Evolutionary conservation across 2,329 filamentous ascomycete genomes (phyloP).

Genomic region (Claviceps paspali): DNA sequence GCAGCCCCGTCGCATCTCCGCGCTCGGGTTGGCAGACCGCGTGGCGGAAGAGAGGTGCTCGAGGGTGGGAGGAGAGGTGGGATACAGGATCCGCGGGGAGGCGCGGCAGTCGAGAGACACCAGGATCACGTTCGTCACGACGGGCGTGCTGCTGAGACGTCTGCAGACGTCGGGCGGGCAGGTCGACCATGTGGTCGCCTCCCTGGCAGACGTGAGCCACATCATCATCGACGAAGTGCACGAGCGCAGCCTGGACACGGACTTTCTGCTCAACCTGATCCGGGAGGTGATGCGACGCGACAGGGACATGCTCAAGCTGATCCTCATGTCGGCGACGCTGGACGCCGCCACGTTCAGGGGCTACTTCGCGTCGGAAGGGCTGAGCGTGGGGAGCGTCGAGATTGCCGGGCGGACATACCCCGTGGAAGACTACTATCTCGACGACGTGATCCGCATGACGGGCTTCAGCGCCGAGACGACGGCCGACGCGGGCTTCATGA

Average conservation of each 20-base stretch:
- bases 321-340: slow-evolving; percentile 92
- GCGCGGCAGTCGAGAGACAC: slow-evolving; percentile 60
- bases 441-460: slow-evolving; percentile 71
- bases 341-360: slow-evolving; percentile 72
- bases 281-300: slow-evolving; percentile 63
- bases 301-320: slow-evolving; percentile 69
- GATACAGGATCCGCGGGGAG: slow-evolving; percentile 84
- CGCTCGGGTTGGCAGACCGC: slow-evolving; percentile 81
- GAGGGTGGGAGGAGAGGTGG: slow-evolving; percentile 71
- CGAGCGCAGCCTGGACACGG: slow-evolving; percentile 85
- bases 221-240: slow-evolving; percentile 95
- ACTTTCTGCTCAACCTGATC: slow-evolving; percentile 79
- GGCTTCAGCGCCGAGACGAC: slow-evolving; percentile 46
- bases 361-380: slow-evolving; percentile 60
- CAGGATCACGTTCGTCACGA: slow-evolving; percentile 90
- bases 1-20: slow-evolving; percentile 86
- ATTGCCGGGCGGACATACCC: slow-evolving; percentile 83
- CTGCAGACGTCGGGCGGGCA: slow-evolving; percentile 80
- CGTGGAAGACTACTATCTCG: slow-evolving; percentile 77
- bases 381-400: slow-evolving; percentile 64
- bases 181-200: slow-evolving; percentile 63
- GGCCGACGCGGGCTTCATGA: slow-evolving; percentile 27
- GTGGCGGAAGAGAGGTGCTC: slow-evolving; percentile 85
- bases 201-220: slow-evolving; percentile 81
- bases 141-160: slow-evolving; percentile 76